Evolutionary conservation across 345 rosid genomes (phyloP).

Genomic region (Lenwebbia sp.): DNA sequence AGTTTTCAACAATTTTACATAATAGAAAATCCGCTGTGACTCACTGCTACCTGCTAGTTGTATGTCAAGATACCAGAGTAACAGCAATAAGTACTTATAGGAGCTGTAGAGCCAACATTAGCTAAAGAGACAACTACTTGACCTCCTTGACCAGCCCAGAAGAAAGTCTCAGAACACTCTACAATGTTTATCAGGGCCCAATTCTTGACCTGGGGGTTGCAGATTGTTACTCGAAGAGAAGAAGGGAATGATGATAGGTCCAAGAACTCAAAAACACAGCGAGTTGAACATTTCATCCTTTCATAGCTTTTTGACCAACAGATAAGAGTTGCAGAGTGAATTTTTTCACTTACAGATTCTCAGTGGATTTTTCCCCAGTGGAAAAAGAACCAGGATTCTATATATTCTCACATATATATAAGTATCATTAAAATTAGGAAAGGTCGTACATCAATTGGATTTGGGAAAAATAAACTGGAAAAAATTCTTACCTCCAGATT

Average conservation of each 20-base stretch:
- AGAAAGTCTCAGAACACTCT: neutral
- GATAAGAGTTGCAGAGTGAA: neutral
- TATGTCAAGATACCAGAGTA: neutral
- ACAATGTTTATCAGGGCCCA: neutral
- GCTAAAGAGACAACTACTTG: neutral
- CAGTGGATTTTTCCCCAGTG: neutral
- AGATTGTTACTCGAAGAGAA: neutral
- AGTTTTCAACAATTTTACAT: neutral
- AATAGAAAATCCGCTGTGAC: neutral
- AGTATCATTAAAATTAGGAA: neutral
- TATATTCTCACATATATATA: neutral
- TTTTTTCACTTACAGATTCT: neutral
- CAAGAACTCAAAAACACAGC: neutral
- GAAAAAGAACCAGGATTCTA: neutral
- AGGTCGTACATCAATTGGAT: neutral
- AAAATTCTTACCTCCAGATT: constrained; percentile 21
- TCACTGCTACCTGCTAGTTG: neutral
- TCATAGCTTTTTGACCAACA: neutral
- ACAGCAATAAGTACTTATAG: neutral
- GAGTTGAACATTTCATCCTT: neutral
- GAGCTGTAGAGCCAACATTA: neutral
- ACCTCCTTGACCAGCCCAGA: neutral
- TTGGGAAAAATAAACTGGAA: neutral
- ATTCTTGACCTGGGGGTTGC: neutral
- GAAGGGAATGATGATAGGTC: neutral